Evolutionary conservation across 2,329 filamentous ascomycete species (phyloP), one percentile per base, ranked within the genome.

Genomic region (Monosporascus sp.): DNA sequence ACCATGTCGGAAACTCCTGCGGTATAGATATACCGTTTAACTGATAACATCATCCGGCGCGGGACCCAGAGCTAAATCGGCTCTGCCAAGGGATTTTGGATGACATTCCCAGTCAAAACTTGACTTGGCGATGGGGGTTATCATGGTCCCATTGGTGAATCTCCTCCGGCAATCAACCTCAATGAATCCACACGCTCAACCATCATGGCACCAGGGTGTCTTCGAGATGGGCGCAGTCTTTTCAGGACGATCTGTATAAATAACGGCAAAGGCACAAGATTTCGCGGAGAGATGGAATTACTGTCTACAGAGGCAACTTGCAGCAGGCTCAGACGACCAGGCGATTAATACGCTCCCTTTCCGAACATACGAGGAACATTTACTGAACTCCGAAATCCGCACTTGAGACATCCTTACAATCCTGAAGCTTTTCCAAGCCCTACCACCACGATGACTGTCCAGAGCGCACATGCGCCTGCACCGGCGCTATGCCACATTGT

Each of bases 401-500:
- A 18, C 20, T 11, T 43, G n/a, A 43, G 5, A 5, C 11, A 5
- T 24, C 11, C 18, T 43, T 43, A 14, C 7, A 43, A 43, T 24
- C 9, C 18, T 20, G 22, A 43, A 20, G 22, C 22, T 9, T 24
- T 14, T 18, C 14, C 17, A 5, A 14, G 8, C 18, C 40, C 40
- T 43, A 24, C 14, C 22, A 14, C 2, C 11, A 43, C 9, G n/a
- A 43, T 43, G 40, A 15, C 40, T 14, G 17, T 24, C 17, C 40
- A 14, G 40, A 43, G 5, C 9, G 22, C 9, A 20, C 2, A 43
- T 20, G 40, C 20, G 11, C 18, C 40, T 14, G 40, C 40, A 18
- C 40, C 26, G 14, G 60, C 62, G 3, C 49, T 73, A 26, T 73
- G 72, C 55, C 65, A 70, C 8, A 75, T 79, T 43, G 58, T 78